Base-by-base conservation (phyloP, 208 protist genomes). In the Leptomonas seymouri region DNA sequence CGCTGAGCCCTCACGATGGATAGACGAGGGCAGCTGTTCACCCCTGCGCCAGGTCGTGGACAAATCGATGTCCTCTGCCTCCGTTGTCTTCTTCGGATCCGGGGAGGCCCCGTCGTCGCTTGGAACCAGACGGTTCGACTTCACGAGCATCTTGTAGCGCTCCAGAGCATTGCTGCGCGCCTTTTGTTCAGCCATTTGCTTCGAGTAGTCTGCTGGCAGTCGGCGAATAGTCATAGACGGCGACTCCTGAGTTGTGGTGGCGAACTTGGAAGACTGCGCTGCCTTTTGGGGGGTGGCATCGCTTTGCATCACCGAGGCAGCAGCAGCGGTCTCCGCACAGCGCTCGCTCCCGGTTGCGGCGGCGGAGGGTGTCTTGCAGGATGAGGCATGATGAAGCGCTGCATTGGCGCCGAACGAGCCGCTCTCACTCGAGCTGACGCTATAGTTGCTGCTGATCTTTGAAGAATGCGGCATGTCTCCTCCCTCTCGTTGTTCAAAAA, bases 141-240 rank as follows among this genome's bases (percentile, higher is more conserved):
- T 72, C 20, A 91, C 75, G n/a, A 93, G 67, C 34, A 80, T 70
- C 27, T 83, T 81, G 73, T 90, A 93, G 9, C 85, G 78, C 67
- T 81, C 80, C 67, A 93, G 51, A 0, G 87, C 85, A 28, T 20
- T 78, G 30, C 74, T 80, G 57, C 88, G 88, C 44, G 48, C 72
- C 27, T 63, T 65, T 61, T 80, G 74, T 46, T 79, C 73, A 25
- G 85, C 75, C 74, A 93, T 76, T 9, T 79, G 49, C 48, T 70
- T 76, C 30, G 67, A 67, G 76, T 88, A 91, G 61, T 93, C 88
- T 0, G 60, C 45, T 3, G 64, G 61, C 11, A 87, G 53, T 20
- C 73, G 67, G 57, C 87, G 81, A 55, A 80, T 74, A 3, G 71
- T 84, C 62, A 77, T 89, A 23, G 80, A 88, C 9, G 71, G 55